Evolutionary conservation across 2,329 filamentous ascomycete genomes (phyloP).

Genomic region (Hypoxylon sp.): DNA sequence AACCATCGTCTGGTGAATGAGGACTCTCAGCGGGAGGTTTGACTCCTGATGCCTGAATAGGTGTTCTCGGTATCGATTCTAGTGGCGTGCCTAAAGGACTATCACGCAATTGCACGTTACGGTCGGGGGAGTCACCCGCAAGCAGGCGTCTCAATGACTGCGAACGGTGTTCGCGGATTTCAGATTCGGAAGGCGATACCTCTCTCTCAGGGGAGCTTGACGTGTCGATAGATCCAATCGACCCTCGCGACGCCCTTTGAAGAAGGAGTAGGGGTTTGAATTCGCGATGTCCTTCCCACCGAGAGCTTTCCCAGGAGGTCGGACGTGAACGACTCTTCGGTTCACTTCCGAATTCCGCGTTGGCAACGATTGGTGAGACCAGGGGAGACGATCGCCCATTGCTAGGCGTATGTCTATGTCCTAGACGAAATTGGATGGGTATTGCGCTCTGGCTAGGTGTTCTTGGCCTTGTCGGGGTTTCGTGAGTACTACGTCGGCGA

Average conservation of each 20-base stretch:
- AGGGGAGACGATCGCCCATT: constrained; percentile 59
- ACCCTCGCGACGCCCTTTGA: constrained; percentile 69
- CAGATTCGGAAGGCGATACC: constrained; percentile 29
- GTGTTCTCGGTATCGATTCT: constrained; percentile 3
- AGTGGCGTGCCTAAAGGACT: constrained; percentile 36
- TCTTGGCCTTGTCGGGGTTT: constrained; percentile 64
- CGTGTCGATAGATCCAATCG: constrained; percentile 47
- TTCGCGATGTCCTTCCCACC: constrained; percentile 75
- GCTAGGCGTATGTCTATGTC: constrained; percentile 58
- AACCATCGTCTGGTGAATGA: constrained; percentile 21
- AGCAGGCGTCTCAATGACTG: constrained; percentile 26
- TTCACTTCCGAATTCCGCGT: constrained; percentile 55
- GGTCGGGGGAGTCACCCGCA: constrained; percentile 51
- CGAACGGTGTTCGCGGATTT: constrained; percentile 40
- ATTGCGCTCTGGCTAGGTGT: constrained; percentile 72
- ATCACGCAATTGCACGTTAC: constrained; percentile 29
- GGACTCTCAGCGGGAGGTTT: constrained; percentile 2
- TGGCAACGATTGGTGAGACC: constrained; percentile 51
- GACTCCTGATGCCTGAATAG: constrained; percentile 28
- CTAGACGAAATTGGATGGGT: constrained; percentile 69
- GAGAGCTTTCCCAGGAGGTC: constrained; percentile 73
- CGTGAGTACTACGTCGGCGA: constrained; percentile 66
- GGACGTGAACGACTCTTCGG: constrained; percentile 64
- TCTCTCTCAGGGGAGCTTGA: constrained; percentile 53
- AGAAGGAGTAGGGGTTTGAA: constrained; percentile 88